Conservation (phyloP, 495 filamentous ascomycete genomes). For the Lophiotrema nucula region DNA sequence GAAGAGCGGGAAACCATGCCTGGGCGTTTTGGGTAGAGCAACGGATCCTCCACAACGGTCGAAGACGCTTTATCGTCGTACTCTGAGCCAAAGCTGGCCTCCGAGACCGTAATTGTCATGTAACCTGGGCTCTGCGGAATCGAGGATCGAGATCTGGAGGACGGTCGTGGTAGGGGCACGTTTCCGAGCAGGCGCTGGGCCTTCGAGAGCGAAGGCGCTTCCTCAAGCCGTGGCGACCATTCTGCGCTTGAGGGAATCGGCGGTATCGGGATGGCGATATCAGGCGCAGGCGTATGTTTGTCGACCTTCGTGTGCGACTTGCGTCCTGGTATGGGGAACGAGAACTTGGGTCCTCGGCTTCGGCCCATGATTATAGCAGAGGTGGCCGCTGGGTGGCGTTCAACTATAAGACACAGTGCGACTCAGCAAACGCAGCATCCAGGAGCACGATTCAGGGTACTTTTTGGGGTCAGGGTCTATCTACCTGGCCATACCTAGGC, state of each 20-base stretch:
- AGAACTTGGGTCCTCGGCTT: slow-evolving; percentile 32
- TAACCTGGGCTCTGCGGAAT: slow-evolving; percentile 24
- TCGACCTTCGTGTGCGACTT: slow-evolving; percentile 6
- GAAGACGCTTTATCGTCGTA: slow-evolving; percentile 18
- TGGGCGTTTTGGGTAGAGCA: slow-evolving; percentile 14
- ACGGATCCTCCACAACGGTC: slow-evolving; percentile 22
- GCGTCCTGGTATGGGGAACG: slow-evolving; percentile 34
- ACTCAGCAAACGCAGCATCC: slow-evolving; percentile 17
- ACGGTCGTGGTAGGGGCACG: slow-evolving; percentile 11
- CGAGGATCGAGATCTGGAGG: slow-evolving; percentile 10
- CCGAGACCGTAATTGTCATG: slow-evolving; percentile 36
- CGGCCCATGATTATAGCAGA: slow-evolving; percentile 26
- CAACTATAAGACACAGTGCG: slow-evolving; percentile 14
- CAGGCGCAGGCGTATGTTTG: not conserved
- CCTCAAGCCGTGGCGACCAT: slow-evolving; percentile 27
- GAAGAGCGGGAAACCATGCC: slow-evolving; percentile 22
- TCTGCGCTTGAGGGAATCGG: slow-evolving; percentile 12
- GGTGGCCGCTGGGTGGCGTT: slow-evolving; percentile 6
- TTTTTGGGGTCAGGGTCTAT: slow-evolving; percentile 11
- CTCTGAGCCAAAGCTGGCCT: slow-evolving; percentile 34
- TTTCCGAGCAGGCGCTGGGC: slow-evolving; percentile 30
- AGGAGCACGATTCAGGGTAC: slow-evolving; percentile 24
- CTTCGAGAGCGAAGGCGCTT: slow-evolving; percentile 20
- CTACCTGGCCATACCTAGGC: not conserved
- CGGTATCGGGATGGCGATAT: slow-evolving; percentile 4